Evolutionary conservation across 495 filamentous ascomycete species (phyloP), one percentile per base, ranked within the genome.

Genomic region (Cetradonia linearis): DNA sequence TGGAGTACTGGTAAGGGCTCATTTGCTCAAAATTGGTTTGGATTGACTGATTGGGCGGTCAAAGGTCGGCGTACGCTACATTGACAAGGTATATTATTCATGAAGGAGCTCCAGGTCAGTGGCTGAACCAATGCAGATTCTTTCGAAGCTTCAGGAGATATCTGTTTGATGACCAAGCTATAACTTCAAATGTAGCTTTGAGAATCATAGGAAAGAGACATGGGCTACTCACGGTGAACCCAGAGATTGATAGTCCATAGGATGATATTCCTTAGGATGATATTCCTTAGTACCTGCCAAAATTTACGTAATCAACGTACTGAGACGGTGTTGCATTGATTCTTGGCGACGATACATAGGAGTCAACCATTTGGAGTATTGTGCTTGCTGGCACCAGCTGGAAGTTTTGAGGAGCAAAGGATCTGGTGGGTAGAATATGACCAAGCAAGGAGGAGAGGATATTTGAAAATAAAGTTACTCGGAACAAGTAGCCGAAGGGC

Each of bases 1-100:
- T 59, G 77, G 78, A 6, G 66, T 80, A 18, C 54, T 68, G 14
- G 68, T 82, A 30, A 77, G 70, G n/a, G 5, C 71, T 77, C 5
- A 1, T 16, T 20, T 34, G 2, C 30, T 34, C 10, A 16, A 14
- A 10, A 6, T 2, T 36, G 1, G 1, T 31, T 20, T 2, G 6
- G 0, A 13, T 1, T 1, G 6, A 5, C 28, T 54, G 31, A 54
- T 34, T 13, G 30, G 34, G 31, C n/a, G 2, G n/a, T 23, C 0
- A 2, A 20, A 54, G 50, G 50, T 54, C 31, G 50, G 50, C 18
- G 50, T 54, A 31, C 50, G 50, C 20, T 54, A 54, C 13, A 31
- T 54, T 23, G 50, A 54, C 18, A 54, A 54, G 50, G 50, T 54
- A 13, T 54, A n/a, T 13, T 20, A 25, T 20, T 25, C 50, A 9